Percentiles rank a stretch among this genome's conserved stretches.
phyloP scores from a whole-genome alignment of 2,329 filamentous ascomycete genomes.

The Teratosphaeria destructans region DNA sequence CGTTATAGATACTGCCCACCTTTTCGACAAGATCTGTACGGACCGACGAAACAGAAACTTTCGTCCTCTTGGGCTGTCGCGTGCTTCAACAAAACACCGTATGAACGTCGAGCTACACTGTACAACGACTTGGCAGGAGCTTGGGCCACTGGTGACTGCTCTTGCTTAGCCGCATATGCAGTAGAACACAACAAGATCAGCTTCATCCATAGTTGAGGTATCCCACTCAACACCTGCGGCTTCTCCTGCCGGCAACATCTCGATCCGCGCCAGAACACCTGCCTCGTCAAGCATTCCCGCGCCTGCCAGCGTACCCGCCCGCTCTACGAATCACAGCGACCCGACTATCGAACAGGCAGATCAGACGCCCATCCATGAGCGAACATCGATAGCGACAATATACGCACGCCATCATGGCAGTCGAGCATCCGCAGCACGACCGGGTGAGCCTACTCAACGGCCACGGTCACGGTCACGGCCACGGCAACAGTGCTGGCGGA shows the following conservation, averaged over 20 bases:
- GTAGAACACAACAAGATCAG: not conserved
- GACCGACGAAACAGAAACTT: not conserved
- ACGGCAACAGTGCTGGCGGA: conserved; percentile 25
- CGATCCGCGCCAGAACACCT: not conserved
- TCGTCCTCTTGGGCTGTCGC: not conserved
- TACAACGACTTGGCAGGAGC: not conserved
- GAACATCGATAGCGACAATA: conserved; percentile 2
- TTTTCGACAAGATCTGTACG: not conserved
- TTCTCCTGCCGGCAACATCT: not conserved
- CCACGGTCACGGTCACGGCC: conserved; percentile 19
- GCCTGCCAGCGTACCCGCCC: not conserved
- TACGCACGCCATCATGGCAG: conserved; percentile 14
- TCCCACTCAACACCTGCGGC: not conserved
- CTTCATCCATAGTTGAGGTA: not conserved
- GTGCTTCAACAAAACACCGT: not conserved
- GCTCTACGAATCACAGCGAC: not conserved
- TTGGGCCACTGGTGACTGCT: not conserved
- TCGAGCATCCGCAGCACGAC: conserved; percentile 16
- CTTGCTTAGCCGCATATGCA: not conserved
- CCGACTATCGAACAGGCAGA: not conserved
- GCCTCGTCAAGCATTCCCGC: not conserved
- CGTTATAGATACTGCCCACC: not conserved
- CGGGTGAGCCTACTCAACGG: conserved; percentile 28
- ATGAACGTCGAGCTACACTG: too few relatives aligned
- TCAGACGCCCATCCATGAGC: not conserved